phyloP scores from a whole-genome alignment of 2,329 filamentous ascomycete species.

The Dothistroma septosporum region DNA sequence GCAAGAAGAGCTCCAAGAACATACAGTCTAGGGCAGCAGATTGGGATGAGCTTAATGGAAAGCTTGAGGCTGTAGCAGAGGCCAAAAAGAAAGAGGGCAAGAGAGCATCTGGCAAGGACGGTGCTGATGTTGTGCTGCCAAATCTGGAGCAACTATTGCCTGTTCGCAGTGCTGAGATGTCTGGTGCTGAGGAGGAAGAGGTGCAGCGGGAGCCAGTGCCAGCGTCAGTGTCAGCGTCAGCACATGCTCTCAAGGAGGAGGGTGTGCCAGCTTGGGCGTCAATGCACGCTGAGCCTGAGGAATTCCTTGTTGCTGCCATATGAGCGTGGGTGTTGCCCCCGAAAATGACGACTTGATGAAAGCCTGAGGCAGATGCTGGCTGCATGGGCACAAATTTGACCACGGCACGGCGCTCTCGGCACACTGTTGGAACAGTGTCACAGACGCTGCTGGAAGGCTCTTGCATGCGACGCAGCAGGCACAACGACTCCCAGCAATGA shows the following conservation, averaged over 20 bases:
- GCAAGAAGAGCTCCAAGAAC: conserved; percentile 45
- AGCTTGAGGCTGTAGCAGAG: conserved; percentile 17
- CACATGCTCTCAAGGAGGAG: not conserved
- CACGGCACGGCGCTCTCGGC: not conserved
- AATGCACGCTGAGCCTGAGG: conserved; percentile 15
- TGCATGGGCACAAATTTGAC: not conserved
- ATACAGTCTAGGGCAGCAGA: conserved; percentile 33
- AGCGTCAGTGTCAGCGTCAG: not conserved
- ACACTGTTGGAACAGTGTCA: not conserved
- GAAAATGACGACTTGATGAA: not conserved
- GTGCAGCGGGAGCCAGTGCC: not conserved
- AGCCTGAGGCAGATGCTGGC: not conserved
- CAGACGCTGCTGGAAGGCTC: not conserved
- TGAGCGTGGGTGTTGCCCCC: not conserved
- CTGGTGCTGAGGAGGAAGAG: conserved; percentile 8
- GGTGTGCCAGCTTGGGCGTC: conserved; percentile 12
- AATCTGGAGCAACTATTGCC: conserved; percentile 9
- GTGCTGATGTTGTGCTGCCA: conserved; percentile 16
- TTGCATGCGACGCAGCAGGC: not conserved
- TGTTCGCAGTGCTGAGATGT: conserved; percentile 8
- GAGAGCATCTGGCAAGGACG: conserved; percentile 1
- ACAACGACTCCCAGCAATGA: not conserved
- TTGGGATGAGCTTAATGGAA: conserved; percentile 36
- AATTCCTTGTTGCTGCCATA: conserved; percentile 13
- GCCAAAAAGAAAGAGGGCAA: conserved; percentile 8